Evolutionary conservation across 148 eudicot species (phyloP).

Genomic region (Spergularia bocconei): DNA sequence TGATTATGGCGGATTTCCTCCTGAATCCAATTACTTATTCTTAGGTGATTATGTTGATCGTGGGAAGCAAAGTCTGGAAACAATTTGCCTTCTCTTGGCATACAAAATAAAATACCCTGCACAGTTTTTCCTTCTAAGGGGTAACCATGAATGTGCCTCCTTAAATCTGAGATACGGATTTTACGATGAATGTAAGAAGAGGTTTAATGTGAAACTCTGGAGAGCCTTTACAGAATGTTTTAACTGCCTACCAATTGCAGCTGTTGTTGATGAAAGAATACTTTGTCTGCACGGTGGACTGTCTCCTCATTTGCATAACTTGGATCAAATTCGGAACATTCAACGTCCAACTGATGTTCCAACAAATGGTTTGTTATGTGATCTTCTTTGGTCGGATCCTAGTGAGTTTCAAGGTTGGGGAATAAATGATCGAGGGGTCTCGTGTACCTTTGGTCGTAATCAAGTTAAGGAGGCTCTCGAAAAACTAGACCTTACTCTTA

Average conservation of each 20-base stretch:
- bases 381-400: constrained; percentile 40
- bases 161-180: constrained; percentile 38
- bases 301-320: constrained; percentile 32
- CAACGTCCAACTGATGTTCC: constrained; percentile 38
- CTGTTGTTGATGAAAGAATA: constrained; percentile 33
- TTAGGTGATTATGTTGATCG: constrained; percentile 39
- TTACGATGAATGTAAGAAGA: constrained; percentile 35
- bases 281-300: constrained; percentile 38
- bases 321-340: constrained; percentile 30
- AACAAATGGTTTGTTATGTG: constrained; percentile 33
- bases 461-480: constrained; percentile 28
- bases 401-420: constrained; percentile 35
- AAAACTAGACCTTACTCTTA: constrained; percentile 32
- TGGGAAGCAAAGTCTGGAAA: constrained; percentile 40
- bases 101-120: constrained; percentile 35
- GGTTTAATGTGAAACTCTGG: constrained; percentile 37
- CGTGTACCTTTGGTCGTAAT: constrained; percentile 32
- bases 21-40: constrained; percentile 35
- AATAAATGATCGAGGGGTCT: constrained; percentile 38
- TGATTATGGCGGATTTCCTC: constrained; percentile 36
- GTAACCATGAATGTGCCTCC: constrained; percentile 41
- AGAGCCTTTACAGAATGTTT: constrained; percentile 34
- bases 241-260: constrained; percentile 34
- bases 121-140: constrained; percentile 31
- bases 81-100: constrained; percentile 39